Evolutionary conservation across 1,284 basidiomycete species (phyloP).

Genomic region (Sporisorium sorghi): DNA sequence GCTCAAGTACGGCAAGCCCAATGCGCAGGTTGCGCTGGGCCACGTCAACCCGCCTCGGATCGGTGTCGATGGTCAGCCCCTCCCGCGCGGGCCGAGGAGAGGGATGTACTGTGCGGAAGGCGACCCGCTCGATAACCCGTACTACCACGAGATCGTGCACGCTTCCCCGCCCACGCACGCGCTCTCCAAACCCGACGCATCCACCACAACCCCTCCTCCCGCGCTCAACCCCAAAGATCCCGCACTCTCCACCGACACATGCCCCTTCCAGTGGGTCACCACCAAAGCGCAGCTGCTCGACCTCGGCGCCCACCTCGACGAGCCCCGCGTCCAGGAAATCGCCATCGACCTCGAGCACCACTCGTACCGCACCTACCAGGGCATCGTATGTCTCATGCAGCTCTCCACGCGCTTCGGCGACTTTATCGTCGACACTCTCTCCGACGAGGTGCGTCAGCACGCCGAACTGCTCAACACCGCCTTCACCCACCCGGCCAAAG

Average conservation of each 20-base stretch:
- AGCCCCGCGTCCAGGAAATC: slow-evolving; percentile 76
- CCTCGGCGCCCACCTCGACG: slow-evolving; percentile 75
- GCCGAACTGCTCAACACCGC: slow-evolving; percentile 76
- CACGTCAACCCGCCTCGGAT: slow-evolving; percentile 24
- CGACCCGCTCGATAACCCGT: slow-evolving; percentile 63
- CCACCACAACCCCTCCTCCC: slow-evolving; percentile 39
- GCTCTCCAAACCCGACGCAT: slow-evolving; percentile 32
- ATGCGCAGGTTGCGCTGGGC: slow-evolving; percentile 60
- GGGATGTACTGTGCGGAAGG: slow-evolving; percentile 67
- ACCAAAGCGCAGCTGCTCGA: slow-evolving; percentile 74
- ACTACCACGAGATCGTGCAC: slow-evolving; percentile 63
- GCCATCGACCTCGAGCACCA: slow-evolving; percentile 96
- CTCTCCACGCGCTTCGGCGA: slow-evolving; percentile 83
- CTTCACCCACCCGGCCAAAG: slow-evolving; percentile 83
- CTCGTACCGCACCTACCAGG: slow-evolving; percentile 83
- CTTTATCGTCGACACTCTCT: slow-evolving; percentile 85
- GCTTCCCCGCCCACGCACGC: slow-evolving; percentile 67
- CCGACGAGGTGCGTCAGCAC: slow-evolving; percentile 77
- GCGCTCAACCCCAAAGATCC: slow-evolving; percentile 56
- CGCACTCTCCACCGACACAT: slow-evolving; percentile 75
- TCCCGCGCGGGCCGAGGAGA: slow-evolving; percentile 36
- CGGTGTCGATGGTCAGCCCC: slow-evolving; percentile 18
- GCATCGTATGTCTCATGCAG: slow-evolving; percentile 91
- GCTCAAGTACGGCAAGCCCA: slow-evolving; percentile 63
- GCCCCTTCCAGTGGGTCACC: slow-evolving; percentile 81